These are phyloP conservation scores for Corylus heterophylla DNA, from an alignment of 306 rosid genomes.

Conservation along the genomic window DNA sequence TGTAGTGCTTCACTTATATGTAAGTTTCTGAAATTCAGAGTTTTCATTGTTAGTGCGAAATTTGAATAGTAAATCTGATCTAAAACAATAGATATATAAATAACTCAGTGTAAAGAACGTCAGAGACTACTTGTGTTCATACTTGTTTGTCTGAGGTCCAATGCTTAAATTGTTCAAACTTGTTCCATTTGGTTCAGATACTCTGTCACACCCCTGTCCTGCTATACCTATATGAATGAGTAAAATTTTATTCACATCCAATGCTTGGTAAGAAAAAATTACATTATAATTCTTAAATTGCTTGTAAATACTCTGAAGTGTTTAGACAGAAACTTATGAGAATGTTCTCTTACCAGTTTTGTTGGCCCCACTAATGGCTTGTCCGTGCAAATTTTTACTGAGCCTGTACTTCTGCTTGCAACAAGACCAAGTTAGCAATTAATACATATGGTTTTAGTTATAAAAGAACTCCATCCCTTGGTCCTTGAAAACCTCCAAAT, in stretches of 20 bases:
- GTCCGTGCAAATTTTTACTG: constrained; percentile 71
- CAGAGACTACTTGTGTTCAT: constrained; percentile 27
- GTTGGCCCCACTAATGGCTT: constrained; percentile 46
- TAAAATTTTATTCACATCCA: constrained; percentile 20
- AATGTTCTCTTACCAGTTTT: constrained; percentile 53
- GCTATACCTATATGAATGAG: constrained; percentile 33
- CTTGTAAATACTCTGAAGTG: constrained; percentile 18
- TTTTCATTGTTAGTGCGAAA: constrained; percentile 29
- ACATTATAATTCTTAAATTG: background rate
- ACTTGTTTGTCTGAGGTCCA: constrained; percentile 70
- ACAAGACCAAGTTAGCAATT: constrained; percentile 17
- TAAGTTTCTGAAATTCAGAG: constrained; percentile 46
- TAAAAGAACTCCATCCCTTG: background rate
- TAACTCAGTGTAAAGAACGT: constrained; percentile 11
- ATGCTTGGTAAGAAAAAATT: constrained; percentile 8
- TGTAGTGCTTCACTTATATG: constrained; percentile 74
- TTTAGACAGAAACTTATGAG: background rate
- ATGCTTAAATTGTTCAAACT: constrained; percentile 53
- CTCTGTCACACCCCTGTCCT: constrained; percentile 41
- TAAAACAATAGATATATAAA: constrained; percentile 5
- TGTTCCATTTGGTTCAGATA: constrained; percentile 55
- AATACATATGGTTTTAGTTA: background rate
- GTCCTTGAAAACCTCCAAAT: background rate
- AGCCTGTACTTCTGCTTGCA: constrained; percentile 79
- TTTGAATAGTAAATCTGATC: constrained; percentile 6